Base-by-base conservation (phyloP, 2,329 filamentous ascomycete species). In the Coniella vitis region DNA sequence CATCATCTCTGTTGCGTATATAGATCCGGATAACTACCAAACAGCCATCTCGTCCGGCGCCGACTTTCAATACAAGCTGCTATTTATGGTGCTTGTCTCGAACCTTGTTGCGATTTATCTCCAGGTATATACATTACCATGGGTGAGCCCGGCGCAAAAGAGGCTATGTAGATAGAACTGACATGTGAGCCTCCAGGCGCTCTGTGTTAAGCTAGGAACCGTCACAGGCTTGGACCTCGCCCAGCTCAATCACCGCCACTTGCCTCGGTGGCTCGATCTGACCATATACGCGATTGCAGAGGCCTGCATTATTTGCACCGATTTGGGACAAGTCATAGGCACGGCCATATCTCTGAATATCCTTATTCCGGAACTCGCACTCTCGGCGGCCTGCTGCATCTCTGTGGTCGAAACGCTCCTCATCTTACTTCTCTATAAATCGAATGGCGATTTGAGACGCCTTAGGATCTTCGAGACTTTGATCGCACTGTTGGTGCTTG, bases 21-120 rank as follows among this genome's bases (percentile, higher is more conserved):
- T 61, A 32, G 60, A 61, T 45, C 60, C 60, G 9, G 60, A 61
- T 36, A 61, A 60, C 47, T 61, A 59, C 25, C 59, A 60, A 37
- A 54, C 49, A 1, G 56, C 53, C 37, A 56, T 57, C 47, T 75
- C 79, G n/a, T 81, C 81, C 44, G 81, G 81, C 48, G 78, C 79
- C n/a, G 71, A 73, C 2, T 84, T 80, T 61, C 72, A 73, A 53
- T 86, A 80, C 65, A 73, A 70, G 45, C 69, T 85, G 22, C 72
- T 86, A 2, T 85, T 84, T 66, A 70, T 85, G 58, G 74, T 85
- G 45, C 67, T 86, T 4, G 67, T 84, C 58, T 78, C 78, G 58
- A 85, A 86, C 61, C 57, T 85, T 43, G 81, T 85, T 55, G 82
- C 82, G 55, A 83, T 86, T 46, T 76, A 84, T 55, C 69, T 86